Percentiles rank a stretch among this genome's conserved stretches.
Conservation (phyloP, 306 rosid genomes). For the Luffa acutangula region DNA sequence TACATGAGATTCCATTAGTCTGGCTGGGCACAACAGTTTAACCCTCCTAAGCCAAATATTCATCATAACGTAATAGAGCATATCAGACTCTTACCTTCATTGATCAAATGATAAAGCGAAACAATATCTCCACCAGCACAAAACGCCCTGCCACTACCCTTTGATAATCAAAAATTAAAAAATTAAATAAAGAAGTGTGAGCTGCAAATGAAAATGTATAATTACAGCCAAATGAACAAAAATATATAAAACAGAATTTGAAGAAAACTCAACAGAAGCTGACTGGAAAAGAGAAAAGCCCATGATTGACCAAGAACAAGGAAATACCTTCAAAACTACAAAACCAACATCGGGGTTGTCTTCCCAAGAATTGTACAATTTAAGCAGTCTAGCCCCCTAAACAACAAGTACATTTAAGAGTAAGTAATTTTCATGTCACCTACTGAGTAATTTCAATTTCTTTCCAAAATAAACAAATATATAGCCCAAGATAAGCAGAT, state of each 20-base stretch:
- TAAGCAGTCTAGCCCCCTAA: constrained; percentile 50
- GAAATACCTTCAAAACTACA: constrained; percentile 54
- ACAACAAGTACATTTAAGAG: constrained; percentile 1
- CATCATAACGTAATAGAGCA: background rate
- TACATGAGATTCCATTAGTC: background rate
- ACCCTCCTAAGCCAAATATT: background rate
- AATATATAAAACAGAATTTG: background rate
- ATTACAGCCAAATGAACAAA: background rate
- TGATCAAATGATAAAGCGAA: constrained; percentile 41
- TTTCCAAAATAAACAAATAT: background rate
- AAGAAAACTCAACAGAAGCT: background rate
- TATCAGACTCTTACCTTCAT: constrained; percentile 30
- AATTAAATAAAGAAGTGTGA: constrained; percentile 10
- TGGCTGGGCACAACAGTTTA: background rate
- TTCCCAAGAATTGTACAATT: constrained; percentile 65
- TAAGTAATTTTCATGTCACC: background rate
- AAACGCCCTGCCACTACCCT: constrained; percentile 89
- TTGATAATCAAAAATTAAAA: constrained; percentile 15
- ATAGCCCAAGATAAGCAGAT: background rate
- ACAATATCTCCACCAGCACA: constrained; percentile 93
- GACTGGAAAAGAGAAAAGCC: background rate
- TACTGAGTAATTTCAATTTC: background rate
- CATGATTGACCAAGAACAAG: background rate
- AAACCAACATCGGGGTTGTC: constrained; percentile 68
- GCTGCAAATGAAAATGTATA: background rate